A percentile compares a stretch with the other conserved stretches of the same genome.
Evolutionary conservation across 495 filamentous ascomycete genomes (phyloP).

Genomic region (Oleoguttula mirabilis): DNA sequence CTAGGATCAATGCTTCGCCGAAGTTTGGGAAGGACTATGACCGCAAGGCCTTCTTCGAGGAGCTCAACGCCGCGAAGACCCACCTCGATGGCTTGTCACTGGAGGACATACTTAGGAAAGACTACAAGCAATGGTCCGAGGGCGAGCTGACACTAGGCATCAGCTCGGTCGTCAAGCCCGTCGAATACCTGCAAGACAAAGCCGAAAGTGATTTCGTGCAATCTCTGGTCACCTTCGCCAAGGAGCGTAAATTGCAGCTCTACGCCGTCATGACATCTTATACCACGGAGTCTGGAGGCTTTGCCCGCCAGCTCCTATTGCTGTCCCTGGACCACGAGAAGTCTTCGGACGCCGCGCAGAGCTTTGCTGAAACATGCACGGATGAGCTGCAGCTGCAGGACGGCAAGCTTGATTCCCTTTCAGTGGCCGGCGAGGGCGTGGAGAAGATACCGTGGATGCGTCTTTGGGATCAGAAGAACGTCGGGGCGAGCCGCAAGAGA

Average conservation of each 20-base stretch:
- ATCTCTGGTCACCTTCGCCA: slow-evolving; percentile 40
- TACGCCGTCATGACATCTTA: slow-evolving; percentile 68
- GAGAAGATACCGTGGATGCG: neutral
- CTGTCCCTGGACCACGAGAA: slow-evolving; percentile 26
- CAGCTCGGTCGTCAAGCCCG: slow-evolving; percentile 54
- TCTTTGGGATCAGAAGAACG: slow-evolving; percentile 45
- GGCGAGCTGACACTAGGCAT: slow-evolving; percentile 53
- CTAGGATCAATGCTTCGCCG: slow-evolving; percentile 32
- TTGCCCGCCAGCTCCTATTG: slow-evolving; percentile 63
- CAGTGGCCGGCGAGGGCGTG: neutral
- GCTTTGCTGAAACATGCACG: slow-evolving; percentile 43
- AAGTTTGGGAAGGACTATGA: slow-evolving; percentile 37
- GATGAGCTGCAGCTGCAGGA: slow-evolving; percentile 32
- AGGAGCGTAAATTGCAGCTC: slow-evolving; percentile 48
- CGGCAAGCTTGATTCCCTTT: slow-evolving; percentile 48
- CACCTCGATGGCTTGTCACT: slow-evolving; percentile 55
- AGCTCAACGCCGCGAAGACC: slow-evolving; percentile 55
- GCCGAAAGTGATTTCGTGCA: slow-evolving; percentile 30
- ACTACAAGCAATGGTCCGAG: slow-evolving; percentile 86
- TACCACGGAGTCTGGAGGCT: slow-evolving; percentile 39
- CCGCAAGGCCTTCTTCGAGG: slow-evolving; percentile 46
- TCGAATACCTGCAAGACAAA: slow-evolving; percentile 51
- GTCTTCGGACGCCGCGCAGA: slow-evolving; percentile 36
- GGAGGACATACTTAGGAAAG: slow-evolving; percentile 68
- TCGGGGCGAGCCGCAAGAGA: slow-evolving; percentile 70